Evolutionary conservation across 495 filamentous ascomycete genomes (phyloP).

Genomic region (Aspergillus cavernicola): DNA sequence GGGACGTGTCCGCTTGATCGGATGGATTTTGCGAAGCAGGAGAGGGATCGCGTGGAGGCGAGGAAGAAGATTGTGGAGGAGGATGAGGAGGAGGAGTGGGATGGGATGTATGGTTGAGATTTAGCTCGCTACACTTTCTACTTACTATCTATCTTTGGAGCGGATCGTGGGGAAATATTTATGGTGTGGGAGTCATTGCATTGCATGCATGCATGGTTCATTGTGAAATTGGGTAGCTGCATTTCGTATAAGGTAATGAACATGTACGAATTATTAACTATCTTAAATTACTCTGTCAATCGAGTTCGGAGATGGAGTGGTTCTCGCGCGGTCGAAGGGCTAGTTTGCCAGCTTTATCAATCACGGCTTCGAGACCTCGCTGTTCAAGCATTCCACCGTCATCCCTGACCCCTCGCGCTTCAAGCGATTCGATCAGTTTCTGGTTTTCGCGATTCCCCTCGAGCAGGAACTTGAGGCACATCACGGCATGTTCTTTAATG

Average conservation of each 20-base stretch:
- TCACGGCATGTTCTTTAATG: slow-evolving; percentile 84
- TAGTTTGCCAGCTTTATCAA: slow-evolving; percentile 50
- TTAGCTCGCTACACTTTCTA: too few relatives aligned
- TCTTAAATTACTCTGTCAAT: background rate
- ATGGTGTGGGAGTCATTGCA: too few relatives aligned
- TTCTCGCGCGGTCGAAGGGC: slow-evolving; percentile 32
- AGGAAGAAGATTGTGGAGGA: slow-evolving; percentile 53
- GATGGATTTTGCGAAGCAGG: slow-evolving; percentile 71
- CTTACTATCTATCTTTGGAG: too few relatives aligned
- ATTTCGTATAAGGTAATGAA: background rate
- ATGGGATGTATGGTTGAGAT: slow-evolving; percentile 72
- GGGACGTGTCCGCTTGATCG: slow-evolving; percentile 87
- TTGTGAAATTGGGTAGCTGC: background rate
- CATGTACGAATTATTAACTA: slow-evolving; percentile 5
- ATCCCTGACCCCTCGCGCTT: slow-evolving; percentile 48
- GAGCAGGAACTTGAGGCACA: slow-evolving; percentile 84
- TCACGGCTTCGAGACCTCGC: slow-evolving; percentile 51
- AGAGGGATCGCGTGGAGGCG: slow-evolving; percentile 55
- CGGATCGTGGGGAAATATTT: too few relatives aligned
- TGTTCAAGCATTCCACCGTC: slow-evolving; percentile 47
- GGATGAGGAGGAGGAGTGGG: slow-evolving; percentile 64
- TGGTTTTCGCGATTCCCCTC: slow-evolving; percentile 81
- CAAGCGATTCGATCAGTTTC: slow-evolving; percentile 65
- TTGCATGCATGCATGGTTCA: too few relatives aligned
- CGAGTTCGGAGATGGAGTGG: background rate